Conservation (phyloP, 2,329 filamentous ascomycete genomes). For the Aspergillus fructus region DNA sequence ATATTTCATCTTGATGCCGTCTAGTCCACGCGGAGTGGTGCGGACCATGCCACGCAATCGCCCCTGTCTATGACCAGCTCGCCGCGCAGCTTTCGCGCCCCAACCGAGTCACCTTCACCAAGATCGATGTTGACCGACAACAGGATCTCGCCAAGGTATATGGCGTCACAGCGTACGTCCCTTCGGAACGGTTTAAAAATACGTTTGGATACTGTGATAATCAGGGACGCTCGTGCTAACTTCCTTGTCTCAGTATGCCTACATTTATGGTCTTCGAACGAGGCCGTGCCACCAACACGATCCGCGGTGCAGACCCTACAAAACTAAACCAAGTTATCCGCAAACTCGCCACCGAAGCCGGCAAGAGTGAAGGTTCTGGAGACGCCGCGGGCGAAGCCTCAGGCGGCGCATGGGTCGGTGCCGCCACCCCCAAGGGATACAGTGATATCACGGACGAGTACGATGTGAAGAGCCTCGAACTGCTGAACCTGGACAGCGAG, state of each 20-base stretch:
- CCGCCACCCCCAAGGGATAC: constrained; percentile 75
- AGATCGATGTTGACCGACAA: constrained; percentile 79
- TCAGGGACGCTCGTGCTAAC: neutral
- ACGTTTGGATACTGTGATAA: neutral
- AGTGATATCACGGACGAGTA: constrained; percentile 78
- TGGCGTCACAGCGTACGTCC: constrained; percentile 62
- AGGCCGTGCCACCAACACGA: constrained; percentile 64
- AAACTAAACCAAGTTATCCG: constrained; percentile 70
- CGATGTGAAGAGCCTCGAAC: constrained; percentile 75
- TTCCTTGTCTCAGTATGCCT: constrained; percentile 61
- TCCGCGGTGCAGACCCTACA: constrained; percentile 71
- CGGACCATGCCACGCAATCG: constrained; percentile 78
- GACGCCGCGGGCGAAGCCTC: constrained; percentile 45
- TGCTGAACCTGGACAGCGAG: constrained; percentile 81
- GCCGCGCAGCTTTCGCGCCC: constrained; percentile 68
- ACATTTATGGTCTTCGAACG: constrained; percentile 89
- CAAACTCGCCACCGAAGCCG: constrained; percentile 67
- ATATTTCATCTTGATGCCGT: neutral
- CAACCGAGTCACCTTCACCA: constrained; percentile 76
- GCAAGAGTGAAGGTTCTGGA: constrained; percentile 41
- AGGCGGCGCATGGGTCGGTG: constrained; percentile 65
- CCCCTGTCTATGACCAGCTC: constrained; percentile 77
- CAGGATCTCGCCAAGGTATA: constrained; percentile 72
- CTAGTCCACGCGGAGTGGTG: constrained; percentile 88
- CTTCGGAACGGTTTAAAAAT: neutral